Evolutionary conservation across 2,329 filamentous ascomycete genomes (phyloP).

Genomic region (Trichoderma lentiforme): DNA sequence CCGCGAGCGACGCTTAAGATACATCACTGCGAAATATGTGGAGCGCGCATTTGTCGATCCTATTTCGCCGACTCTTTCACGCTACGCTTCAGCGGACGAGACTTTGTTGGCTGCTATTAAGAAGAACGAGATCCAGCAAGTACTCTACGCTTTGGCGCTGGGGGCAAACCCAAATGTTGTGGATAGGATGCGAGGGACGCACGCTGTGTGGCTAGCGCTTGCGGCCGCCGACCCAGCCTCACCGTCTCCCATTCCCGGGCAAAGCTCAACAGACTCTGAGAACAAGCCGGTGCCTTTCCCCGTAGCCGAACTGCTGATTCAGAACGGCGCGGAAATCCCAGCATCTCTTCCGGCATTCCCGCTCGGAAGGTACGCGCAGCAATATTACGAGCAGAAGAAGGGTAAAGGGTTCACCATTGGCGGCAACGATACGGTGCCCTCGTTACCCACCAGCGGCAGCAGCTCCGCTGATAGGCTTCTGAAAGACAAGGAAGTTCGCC

Average conservation of each 20-base stretch:
- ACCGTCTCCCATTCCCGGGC: conserved; percentile 53
- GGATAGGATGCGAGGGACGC: conserved; percentile 84
- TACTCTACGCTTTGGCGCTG: conserved; percentile 85
- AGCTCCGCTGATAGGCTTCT: conserved; percentile 49
- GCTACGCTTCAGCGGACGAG: conserved; percentile 78
- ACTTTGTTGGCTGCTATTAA: conserved; percentile 90
- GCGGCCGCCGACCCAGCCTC: conserved; percentile 88
- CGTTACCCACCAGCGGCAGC: conserved; percentile 50
- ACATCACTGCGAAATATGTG: conserved; percentile 93
- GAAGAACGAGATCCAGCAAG: conserved; percentile 90
- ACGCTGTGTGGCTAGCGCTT: conserved; percentile 84
- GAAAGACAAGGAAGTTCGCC: conserved; percentile 62
- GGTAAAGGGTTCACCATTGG: conserved; percentile 45
- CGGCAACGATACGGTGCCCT: conserved; percentile 57
- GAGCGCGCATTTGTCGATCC: conserved; percentile 78
- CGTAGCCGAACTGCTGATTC: conserved; percentile 83
- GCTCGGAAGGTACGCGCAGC: conserved; percentile 72
- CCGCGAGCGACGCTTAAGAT: conserved; percentile 85
- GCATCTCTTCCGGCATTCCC: conserved; percentile 73
- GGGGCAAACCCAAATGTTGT: conserved; percentile 81
- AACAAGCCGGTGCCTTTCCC: conserved; percentile 69
- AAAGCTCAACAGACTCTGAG: conserved; percentile 40
- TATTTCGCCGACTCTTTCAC: conserved; percentile 69
- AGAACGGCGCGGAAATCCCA: conserved; percentile 91
- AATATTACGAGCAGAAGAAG: conserved; percentile 80